Evolutionary conservation across 306 rosid genomes (phyloP), one percentile per base, ranked within the genome.

Genomic region (Quercus aquifolioides): DNA sequence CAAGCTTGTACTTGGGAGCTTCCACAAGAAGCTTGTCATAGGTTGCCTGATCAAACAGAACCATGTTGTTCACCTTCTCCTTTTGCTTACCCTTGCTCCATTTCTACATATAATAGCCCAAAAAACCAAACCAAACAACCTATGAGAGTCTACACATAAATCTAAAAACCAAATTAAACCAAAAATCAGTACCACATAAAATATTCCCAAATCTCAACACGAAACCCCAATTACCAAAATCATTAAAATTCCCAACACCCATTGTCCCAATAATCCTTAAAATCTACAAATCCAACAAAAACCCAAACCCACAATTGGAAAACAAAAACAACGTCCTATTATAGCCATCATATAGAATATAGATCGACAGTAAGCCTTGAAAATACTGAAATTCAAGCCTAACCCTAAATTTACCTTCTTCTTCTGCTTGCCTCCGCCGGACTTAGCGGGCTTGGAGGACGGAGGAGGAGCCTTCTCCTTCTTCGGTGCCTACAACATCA

Each of bases 351-450:
- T 1, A n/a, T 10, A 31, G 5, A 64, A 65, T 10, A 49, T 11
- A 49, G 54, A 49, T 49, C 33, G 70, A 64, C 7, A 6, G 17
- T 30, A 15, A 0, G 20, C 17, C 11, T 35, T 68, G 13, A 4
- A 33, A 19, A 35, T 19, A 68, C 23, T 35, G 26, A 35, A 65
- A 68, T 68, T 68, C 72, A 9, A 26, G 5, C 23, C 65, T 59
- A 26, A 31, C 12, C 77, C 76, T 31, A 57, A 46, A 9, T 7
- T 49, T 80, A 80, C 83, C 83, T 80, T 80, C 83, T 80, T 80
- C 79, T 80, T 80, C 74, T 80, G 83, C 79, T 80, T 80, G 78
- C 83, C 83, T 3, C 83, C 83, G 21, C 83, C 83, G 11, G 83
- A 80, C 79, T 80, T 80, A 5, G 79, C 83, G 26, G 83, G 83